Evolutionary conservation across 2,329 filamentous ascomycete genomes (phyloP).

Genomic region (Ophiostoma sp.): DNA sequence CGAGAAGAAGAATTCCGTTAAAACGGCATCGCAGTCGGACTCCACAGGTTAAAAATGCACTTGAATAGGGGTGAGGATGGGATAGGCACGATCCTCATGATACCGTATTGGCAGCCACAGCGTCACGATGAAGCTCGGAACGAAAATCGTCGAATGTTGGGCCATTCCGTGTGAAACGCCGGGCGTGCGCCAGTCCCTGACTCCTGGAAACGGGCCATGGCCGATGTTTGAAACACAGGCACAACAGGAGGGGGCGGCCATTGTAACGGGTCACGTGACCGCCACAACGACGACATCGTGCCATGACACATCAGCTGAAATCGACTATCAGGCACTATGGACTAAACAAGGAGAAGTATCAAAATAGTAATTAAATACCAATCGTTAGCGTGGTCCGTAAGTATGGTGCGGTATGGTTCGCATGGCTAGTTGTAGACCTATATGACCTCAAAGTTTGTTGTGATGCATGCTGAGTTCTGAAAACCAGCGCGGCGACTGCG

Average conservation of each 20-base stretch:
- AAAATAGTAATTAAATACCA: no score
- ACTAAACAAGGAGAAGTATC: no score
- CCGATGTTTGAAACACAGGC: not conserved
- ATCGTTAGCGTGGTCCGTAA: no score
- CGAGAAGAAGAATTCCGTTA: not conserved
- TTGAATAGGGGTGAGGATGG: not conserved
- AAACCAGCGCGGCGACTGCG: no score
- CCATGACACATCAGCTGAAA: not conserved
- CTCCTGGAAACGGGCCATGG: conserved; percentile 5
- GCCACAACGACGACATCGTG: not conserved
- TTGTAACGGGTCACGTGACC: not conserved
- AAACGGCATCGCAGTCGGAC: not conserved
- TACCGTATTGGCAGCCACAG: not conserved
- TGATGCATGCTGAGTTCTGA: no score
- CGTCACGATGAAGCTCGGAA: not conserved
- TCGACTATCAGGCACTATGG: no score
- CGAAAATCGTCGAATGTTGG: not conserved
- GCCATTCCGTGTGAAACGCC: not conserved
- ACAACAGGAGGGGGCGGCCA: not conserved
- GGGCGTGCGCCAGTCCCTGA: conserved; percentile 7
- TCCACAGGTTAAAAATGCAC: not conserved
- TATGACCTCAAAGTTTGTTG: no score
- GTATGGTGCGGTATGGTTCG: no score
- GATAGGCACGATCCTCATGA: not conserved
- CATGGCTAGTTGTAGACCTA: no score